phyloP scores from a whole-genome alignment of 2,329 filamentous ascomycete species.

The Tricladium varicosporioides region DNA sequence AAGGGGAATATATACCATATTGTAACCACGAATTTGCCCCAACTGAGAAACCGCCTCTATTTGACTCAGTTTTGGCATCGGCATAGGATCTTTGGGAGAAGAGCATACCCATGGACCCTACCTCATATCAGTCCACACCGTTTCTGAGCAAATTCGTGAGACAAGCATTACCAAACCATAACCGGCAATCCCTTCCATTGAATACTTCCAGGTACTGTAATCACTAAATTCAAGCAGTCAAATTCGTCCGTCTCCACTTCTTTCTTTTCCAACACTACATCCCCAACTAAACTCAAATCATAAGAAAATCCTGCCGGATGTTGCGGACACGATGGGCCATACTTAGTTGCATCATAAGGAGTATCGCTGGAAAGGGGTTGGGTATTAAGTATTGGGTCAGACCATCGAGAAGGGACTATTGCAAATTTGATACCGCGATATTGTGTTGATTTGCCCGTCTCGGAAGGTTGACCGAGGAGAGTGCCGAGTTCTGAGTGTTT shows the following conservation, averaged over 20 bases:
- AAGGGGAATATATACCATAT: slow-evolving; percentile 13
- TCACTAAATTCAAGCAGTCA: slow-evolving; percentile 35
- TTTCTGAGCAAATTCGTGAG: too few species aligned
- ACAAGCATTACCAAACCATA: slow-evolving; percentile 23
- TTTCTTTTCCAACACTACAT: slow-evolving; percentile 15
- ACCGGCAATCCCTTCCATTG: slow-evolving; percentile 16
- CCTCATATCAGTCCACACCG: neutral
- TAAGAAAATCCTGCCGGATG: slow-evolving; percentile 15
- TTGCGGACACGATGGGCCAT: slow-evolving; percentile 39
- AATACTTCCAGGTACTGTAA: slow-evolving; percentile 32
- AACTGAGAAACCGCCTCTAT: slow-evolving; percentile 17
- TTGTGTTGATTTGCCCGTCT: slow-evolving; percentile 24
- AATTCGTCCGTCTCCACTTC: slow-evolving; percentile 33
- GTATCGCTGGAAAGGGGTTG: neutral
- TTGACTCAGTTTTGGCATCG: neutral
- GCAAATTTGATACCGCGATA: slow-evolving; percentile 38
- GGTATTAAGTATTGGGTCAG: slow-evolving; percentile 27
- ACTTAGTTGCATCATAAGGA: slow-evolving; percentile 34
- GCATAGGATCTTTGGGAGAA: neutral
- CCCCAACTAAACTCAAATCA: slow-evolving; percentile 19
- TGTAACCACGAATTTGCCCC: slow-evolving; percentile 21
- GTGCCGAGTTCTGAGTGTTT: slow-evolving; percentile 12
- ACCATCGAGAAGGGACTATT: slow-evolving; percentile 33
- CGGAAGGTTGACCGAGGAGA: slow-evolving; percentile 12
- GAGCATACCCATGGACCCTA: slow-evolving; percentile 22